These are phyloP conservation scores for Paxillus ammoniavirescens DNA, from an alignment of 768 basidiomycete genomes.

Conservation along the genomic window DNA sequence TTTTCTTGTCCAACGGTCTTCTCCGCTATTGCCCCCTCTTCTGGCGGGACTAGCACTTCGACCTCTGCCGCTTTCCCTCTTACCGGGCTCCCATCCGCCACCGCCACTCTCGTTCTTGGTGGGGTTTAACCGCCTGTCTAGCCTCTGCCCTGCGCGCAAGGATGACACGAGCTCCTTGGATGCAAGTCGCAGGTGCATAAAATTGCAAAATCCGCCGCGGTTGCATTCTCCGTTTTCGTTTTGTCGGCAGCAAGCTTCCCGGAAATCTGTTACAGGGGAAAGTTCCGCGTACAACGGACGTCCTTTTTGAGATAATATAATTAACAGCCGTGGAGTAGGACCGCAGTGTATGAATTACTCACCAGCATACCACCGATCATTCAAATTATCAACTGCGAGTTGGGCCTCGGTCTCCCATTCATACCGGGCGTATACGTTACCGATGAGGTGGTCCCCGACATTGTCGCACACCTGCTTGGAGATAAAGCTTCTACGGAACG, in stretches of 20 bases:
- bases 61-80: conserved; percentile 60
- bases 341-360: background rate
- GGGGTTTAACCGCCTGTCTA: conserved; percentile 79
- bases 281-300: conserved; percentile 96
- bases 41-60: conserved; percentile 74
- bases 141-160: conserved; percentile 75
- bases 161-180: conserved; percentile 80
- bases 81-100: conserved; percentile 83
- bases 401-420: conserved; percentile 99
- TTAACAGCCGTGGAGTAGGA: conserved; percentile 4
- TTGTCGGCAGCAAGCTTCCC: conserved; percentile 97
- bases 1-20: conserved; percentile 77
- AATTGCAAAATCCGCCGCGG: conserved; percentile 97
- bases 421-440: conserved; percentile 96
- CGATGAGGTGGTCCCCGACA: conserved; percentile 97
- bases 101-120: conserved; percentile 59
- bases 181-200: conserved; percentile 93
- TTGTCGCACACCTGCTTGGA: conserved; percentile 85
- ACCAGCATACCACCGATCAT: conserved; percentile 99
- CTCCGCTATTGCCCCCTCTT: conserved; percentile 62
- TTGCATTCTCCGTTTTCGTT: conserved; percentile 99
- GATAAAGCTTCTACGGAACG: background rate
- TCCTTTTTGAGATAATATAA: conserved; percentile 45
- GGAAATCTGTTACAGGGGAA: conserved; percentile 97
- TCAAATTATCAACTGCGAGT: conserved; percentile 86